Base-by-base conservation (phyloP, 1,139 yeast genomes). In the Yamadazyma sp. region DNA sequence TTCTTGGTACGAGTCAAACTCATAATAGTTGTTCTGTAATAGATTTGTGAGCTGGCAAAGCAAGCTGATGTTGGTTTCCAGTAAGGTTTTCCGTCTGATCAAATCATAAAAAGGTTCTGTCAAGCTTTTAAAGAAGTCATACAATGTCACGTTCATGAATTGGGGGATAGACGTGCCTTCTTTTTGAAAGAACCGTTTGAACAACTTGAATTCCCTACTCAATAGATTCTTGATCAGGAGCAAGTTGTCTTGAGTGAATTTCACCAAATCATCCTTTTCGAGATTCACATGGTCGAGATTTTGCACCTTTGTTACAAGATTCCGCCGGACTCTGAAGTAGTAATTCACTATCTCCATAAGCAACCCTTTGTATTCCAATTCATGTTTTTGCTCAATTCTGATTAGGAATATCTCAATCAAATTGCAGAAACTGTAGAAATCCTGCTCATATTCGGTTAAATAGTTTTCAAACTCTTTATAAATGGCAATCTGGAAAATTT, bases 81-180 rank as follows among this genome's bases (percentile, higher is more conserved):
- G 73, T 28, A 89, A 68, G 2, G 87, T 76, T 34, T 75, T 67
- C 41, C 80, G 76, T 43, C 97, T 70, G 23, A 87, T 59, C 2
- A 70, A 61, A 48, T 86, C 94, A 52, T 88, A 85, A 20, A 90
- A 63, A 0, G 95, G 94, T 32, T 88, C 96, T 31, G 87, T 67
- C 5, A 86, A 51, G 22, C 68, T 71, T 31, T 72, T 75, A 42
- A 86, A 74, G 78, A 87, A 87, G 10, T 64, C 62, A 44, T 72
- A 67, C 38, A 81, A 61, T 17, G 63, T 66, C 6, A 54, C 54
- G 11, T 52, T 52, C 7, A 70, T 55, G 39, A 44, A 44, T 12
- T 35, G 27, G n/a, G 45, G 42, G 10, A 27, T 15, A 9, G 6
- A 11, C 3, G 29, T 27, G 4, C 29, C 20, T 13, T 40, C 34